Evolutionary conservation across 179 eudicot genomes (phyloP).

Genomic region (Vitellaria paradoxa): DNA sequence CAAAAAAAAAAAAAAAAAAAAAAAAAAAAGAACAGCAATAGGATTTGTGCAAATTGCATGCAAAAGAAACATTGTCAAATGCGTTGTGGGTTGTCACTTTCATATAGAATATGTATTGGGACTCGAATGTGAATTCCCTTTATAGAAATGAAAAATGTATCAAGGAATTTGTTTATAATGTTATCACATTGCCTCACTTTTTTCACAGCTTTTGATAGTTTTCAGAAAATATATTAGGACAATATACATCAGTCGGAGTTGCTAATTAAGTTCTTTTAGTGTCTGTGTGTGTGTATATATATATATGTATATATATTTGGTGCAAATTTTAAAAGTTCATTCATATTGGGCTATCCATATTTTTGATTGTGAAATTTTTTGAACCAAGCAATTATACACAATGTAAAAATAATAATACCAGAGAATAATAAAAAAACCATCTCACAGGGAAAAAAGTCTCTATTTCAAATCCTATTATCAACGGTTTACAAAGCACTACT

Average conservation of each 20-base stretch:
- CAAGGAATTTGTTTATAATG: constrained; percentile 7
- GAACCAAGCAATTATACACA: too few relatives aligned
- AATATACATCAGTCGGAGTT: not conserved
- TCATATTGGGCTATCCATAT: too few relatives aligned
- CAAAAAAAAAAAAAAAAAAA: too few relatives aligned
- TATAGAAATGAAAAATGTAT: constrained; percentile 24
- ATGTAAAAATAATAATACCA: too few relatives aligned
- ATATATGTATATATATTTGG: too few relatives aligned
- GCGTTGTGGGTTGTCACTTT: constrained; percentile 17
- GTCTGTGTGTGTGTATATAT: too few relatives aligned
- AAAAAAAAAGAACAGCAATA: constrained; percentile 15
- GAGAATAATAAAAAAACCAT: too few relatives aligned
- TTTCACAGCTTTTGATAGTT: constrained; percentile 4
- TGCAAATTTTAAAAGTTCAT: too few relatives aligned
- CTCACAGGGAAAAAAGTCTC: too few relatives aligned
- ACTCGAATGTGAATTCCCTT: constrained; percentile 14
- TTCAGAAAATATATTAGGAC: not conserved
- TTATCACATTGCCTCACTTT: constrained; percentile 9
- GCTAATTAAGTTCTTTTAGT: not conserved
- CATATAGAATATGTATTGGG: constrained; percentile 23
- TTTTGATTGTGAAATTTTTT: too few relatives aligned
- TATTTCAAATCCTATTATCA: too few relatives aligned
- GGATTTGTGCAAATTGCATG: constrained; percentile 35
- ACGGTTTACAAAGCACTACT: too few relatives aligned
- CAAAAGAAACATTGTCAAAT: constrained; percentile 26